These are phyloP conservation scores for Hawksworthiomyces lignivorus DNA, from an alignment of 2,329 filamentous ascomycete species.

Conservation along the genomic window DNA sequence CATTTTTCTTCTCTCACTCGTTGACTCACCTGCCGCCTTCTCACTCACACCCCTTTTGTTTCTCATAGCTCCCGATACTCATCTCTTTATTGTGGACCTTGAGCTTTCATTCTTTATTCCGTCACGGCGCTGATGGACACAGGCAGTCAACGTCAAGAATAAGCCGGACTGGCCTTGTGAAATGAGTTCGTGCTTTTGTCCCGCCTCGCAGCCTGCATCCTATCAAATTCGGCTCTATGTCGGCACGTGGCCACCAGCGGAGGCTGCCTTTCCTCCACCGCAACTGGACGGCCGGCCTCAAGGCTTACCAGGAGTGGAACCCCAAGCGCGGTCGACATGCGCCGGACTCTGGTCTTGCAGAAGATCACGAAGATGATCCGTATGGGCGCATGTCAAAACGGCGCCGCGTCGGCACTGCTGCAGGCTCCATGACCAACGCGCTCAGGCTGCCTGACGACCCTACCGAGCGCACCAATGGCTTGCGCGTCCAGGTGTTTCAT, in stretches of 20 bases:
- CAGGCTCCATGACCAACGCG: conserved; percentile 13
- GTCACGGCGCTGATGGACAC: no score
- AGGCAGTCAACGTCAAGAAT: no score
- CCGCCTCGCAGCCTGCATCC: no score
- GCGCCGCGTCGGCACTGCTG: conserved; percentile 32
- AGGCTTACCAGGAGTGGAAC: conserved; percentile 32
- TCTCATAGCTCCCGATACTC: no score
- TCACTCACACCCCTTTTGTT: no score
- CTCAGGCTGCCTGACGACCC: conserved; percentile 17
- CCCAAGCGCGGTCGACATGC: conserved; percentile 32
- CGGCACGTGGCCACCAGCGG: conserved; percentile 25
- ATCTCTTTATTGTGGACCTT: no score
- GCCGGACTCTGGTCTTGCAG: conserved; percentile 8
- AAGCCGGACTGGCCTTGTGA: no score
- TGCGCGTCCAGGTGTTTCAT: conserved; percentile 47
- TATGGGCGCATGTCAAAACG: conserved; percentile 39
- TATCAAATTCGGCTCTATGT: no score
- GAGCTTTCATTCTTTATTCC: no score
- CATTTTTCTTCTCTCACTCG: no score
- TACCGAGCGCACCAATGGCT: conserved; percentile 19
- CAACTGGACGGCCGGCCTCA: conserved; percentile 43
- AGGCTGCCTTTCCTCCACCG: conserved; percentile 46
- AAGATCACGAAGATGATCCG: conserved; percentile 24
- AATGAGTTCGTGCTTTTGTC: no score
- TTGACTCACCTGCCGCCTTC: no score